Evolutionary conservation across 2,329 filamentous ascomycete species (phyloP).

Genomic region (Colletotrichum sojae): DNA sequence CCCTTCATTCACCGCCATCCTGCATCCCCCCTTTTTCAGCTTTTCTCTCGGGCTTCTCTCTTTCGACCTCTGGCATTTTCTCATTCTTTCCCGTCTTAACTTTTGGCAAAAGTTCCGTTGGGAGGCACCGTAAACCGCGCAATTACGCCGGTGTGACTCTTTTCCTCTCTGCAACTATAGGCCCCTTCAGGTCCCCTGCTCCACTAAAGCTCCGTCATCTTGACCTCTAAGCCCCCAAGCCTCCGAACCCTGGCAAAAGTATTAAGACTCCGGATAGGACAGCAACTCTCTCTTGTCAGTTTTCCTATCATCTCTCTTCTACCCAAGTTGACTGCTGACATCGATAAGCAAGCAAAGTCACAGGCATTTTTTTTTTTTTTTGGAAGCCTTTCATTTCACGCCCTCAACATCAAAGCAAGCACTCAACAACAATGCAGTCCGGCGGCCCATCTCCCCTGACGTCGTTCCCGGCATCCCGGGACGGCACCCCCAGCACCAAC

Average conservation of each 20-base stretch:
- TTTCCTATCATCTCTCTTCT: not conserved
- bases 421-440: constrained; percentile 54
- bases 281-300: constrained; percentile 11
- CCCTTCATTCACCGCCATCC: constrained; percentile 31
- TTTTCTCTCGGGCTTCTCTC: constrained; percentile 27
- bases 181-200: constrained; percentile 6
- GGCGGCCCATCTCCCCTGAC: constrained; percentile 55
- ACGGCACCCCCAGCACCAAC: constrained; percentile 46
- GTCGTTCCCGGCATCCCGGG: constrained; percentile 48
- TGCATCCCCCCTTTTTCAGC: constrained; percentile 4
- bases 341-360: not conserved
- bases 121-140: constrained; percentile 14
- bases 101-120: constrained; percentile 1
- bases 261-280: too few relatives aligned
- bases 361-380: not conserved
- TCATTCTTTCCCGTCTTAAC: not conserved
- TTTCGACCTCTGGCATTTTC: constrained; percentile 7
- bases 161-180: constrained; percentile 20
- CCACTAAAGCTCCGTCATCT: constrained; percentile 39
- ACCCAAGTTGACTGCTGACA: constrained; percentile 3
- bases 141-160: constrained; percentile 26
- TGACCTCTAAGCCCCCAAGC: constrained; percentile 15
- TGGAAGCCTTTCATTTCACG: not conserved
- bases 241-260: too few relatives aligned
- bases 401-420: not conserved